Evolutionary conservation across 176 grass and related monocot genomes (phyloP).

Genomic region (Chloris gayana): DNA sequence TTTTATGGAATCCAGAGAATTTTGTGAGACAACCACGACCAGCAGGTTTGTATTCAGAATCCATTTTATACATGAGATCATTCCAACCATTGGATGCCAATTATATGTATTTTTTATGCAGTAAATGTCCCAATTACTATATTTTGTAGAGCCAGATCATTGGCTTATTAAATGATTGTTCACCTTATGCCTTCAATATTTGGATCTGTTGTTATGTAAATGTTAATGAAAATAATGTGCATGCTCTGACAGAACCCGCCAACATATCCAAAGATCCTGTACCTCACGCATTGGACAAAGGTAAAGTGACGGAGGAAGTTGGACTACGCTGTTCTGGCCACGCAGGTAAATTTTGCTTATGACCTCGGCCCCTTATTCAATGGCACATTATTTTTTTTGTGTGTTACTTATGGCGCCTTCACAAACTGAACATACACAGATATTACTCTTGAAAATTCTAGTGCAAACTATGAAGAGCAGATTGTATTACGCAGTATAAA

Average conservation of each 20-base stretch:
- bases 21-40: neutral
- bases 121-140: slow-evolving; percentile 1
- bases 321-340: slow-evolving; percentile 7
- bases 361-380: slow-evolving; percentile 18
- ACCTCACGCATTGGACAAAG: slow-evolving; percentile 20
- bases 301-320: slow-evolving; percentile 15
- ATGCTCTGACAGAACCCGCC: slow-evolving; percentile 12
- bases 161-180: neutral
- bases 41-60: slow-evolving; percentile 30
- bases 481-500: slow-evolving; percentile 3
- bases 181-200: slow-evolving; percentile 8
- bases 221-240: slow-evolving; percentile 15
- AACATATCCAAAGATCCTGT: slow-evolving; percentile 9
- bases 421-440: slow-evolving; percentile 15
- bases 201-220: neutral
- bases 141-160: slow-evolving; percentile 16
- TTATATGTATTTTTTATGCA: neutral
- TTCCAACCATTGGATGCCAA: neutral
- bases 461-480: slow-evolving; percentile 26
- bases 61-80: slow-evolving; percentile 2
- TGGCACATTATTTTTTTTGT: neutral
- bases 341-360: slow-evolving; percentile 33
- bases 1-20: slow-evolving; percentile 42
- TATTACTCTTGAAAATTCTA: neutral
- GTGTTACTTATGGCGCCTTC: neutral